Percentiles rank a stretch among this genome's conserved stretches.
phyloP scores from a whole-genome alignment of 1,139 yeast genomes.

The Geotrichum phurueaensis region DNA sequence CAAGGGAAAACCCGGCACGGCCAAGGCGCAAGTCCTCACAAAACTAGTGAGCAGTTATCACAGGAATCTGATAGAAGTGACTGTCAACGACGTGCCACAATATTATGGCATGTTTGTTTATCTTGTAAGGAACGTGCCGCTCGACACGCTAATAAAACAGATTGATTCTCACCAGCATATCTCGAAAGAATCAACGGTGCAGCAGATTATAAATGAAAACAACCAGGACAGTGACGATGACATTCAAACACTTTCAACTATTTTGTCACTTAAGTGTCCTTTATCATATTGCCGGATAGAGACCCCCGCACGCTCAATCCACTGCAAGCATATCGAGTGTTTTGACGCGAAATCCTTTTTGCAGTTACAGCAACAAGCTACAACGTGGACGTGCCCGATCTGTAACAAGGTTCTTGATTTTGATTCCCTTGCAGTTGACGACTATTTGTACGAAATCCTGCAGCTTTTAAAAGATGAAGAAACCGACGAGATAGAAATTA shows the following conservation, averaged over 20 bases:
- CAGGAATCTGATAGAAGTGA: constrained; percentile 27
- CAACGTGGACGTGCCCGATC: constrained; percentile 42
- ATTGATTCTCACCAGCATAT: constrained; percentile 30
- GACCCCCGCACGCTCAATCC: constrained; percentile 37
- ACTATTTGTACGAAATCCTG: constrained; percentile 24
- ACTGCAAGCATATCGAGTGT: constrained; percentile 40
- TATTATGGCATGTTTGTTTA: constrained; percentile 24
- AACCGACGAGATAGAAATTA: constrained; percentile 34
- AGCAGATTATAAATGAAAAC: constrained; percentile 25
- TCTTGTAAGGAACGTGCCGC: constrained; percentile 25
- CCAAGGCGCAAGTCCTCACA: constrained; percentile 38
- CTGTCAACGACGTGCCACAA: constrained; percentile 21
- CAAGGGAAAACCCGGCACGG: constrained; percentile 37
- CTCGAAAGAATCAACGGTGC: constrained; percentile 27
- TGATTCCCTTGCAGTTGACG: constrained; percentile 37
- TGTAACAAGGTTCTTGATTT: constrained; percentile 34
- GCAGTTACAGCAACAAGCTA: constrained; percentile 39
- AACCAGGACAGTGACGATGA: constrained; percentile 35
- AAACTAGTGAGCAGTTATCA: constrained; percentile 16
- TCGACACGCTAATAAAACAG: constrained; percentile 27
- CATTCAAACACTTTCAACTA: constrained; percentile 35
- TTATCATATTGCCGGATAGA: constrained; percentile 35
- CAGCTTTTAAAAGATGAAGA: constrained; percentile 16
- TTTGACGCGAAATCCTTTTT: constrained; percentile 39
- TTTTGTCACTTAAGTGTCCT: constrained; percentile 37